Conservation (phyloP, 2,329 filamentous ascomycete genomes). For the Stromatinia cepivora region DNA sequence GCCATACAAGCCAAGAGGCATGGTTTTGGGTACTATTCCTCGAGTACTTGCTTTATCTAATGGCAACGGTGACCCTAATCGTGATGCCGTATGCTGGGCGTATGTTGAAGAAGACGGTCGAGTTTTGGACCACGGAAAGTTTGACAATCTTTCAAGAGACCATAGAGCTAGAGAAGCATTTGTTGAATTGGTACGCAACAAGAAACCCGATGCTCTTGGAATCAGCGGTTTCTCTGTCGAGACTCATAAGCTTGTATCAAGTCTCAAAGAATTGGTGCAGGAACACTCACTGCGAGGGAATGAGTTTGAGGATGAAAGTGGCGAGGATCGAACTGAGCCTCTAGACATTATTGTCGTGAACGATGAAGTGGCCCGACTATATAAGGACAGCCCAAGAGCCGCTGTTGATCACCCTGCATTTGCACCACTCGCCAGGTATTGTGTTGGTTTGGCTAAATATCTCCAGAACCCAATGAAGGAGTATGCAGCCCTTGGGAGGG, state of each 20-base stretch:
- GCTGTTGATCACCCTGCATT: slow-evolving; percentile 78
- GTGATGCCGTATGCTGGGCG: slow-evolving; percentile 85
- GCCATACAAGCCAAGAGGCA: slow-evolving; percentile 91
- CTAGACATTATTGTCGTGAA: slow-evolving; percentile 91
- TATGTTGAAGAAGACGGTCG: slow-evolving; percentile 93
- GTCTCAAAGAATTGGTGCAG: slow-evolving; percentile 75
- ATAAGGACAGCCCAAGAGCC: slow-evolving; percentile 85
- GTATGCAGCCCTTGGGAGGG: slow-evolving; percentile 87
- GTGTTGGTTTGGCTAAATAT: slow-evolving; percentile 84
- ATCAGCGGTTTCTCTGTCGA: slow-evolving; percentile 88
- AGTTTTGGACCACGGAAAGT: slow-evolving; percentile 85
- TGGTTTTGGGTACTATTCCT: slow-evolving; percentile 83
- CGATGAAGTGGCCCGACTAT: slow-evolving; percentile 94
- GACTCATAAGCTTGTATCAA: slow-evolving; percentile 78
- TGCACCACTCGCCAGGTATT: slow-evolving; percentile 79
- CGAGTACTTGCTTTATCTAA: slow-evolving; percentile 86
- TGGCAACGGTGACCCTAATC: slow-evolving; percentile 69
- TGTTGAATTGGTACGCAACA: slow-evolving; percentile 73
- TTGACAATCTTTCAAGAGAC: slow-evolving; percentile 73
- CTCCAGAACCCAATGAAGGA: slow-evolving; percentile 96
- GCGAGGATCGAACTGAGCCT: slow-evolving; percentile 72
- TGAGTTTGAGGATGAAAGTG: slow-evolving; percentile 81
- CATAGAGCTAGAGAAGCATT: slow-evolving; percentile 69
- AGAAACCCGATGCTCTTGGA: slow-evolving; percentile 86
- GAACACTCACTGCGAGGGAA: slow-evolving; percentile 76